Percentiles rank a stretch among this genome's conserved stretches.
Evolutionary conservation across 1,284 basidiomycete species (phyloP).

Genomic region (Takashimella tepidaria): DNA sequence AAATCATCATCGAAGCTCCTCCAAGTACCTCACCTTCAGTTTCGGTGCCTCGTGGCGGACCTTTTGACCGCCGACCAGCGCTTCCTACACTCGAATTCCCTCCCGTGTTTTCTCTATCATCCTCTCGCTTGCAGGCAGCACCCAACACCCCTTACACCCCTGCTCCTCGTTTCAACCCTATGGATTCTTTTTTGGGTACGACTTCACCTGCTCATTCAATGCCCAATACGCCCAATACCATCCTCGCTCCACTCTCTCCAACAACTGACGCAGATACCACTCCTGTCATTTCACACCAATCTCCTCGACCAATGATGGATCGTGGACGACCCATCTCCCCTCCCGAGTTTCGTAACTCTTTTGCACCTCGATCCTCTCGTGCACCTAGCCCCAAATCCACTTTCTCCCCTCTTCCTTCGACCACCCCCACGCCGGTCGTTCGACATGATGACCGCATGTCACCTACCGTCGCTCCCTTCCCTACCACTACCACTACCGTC

Average conservation of each 20-base stretch:
- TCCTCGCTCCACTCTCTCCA: constrained; percentile 3
- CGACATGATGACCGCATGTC: neutral
- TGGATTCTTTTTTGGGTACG: constrained; percentile 26
- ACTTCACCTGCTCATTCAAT: constrained; percentile 3
- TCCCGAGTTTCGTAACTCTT: constrained; percentile 17
- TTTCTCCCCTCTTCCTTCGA: neutral
- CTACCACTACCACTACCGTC: neutral
- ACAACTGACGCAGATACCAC: neutral
- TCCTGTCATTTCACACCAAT: constrained; percentile 1
- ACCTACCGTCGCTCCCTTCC: neutral
- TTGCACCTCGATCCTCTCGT: constrained; percentile 8
- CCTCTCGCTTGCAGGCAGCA: neutral
- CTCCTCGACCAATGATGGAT: constrained; percentile 15
- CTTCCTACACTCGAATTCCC: neutral
- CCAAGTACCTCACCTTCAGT: neutral
- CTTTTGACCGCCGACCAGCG: neutral
- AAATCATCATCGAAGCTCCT: constrained; percentile 26
- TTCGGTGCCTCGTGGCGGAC: neutral
- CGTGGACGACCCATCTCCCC: constrained; percentile 26
- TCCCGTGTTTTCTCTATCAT: neutral
- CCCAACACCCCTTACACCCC: constrained; percentile 9
- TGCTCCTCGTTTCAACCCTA: constrained; percentile 24
- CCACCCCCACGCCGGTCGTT: neutral
- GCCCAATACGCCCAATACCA: constrained; percentile 8
- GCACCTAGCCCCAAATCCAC: constrained; percentile 10